Percentiles rank a stretch among this genome's conserved stretches.
Conservation (phyloP, 176 grass and related monocot species). For the Elymus sibiricus region DNA sequence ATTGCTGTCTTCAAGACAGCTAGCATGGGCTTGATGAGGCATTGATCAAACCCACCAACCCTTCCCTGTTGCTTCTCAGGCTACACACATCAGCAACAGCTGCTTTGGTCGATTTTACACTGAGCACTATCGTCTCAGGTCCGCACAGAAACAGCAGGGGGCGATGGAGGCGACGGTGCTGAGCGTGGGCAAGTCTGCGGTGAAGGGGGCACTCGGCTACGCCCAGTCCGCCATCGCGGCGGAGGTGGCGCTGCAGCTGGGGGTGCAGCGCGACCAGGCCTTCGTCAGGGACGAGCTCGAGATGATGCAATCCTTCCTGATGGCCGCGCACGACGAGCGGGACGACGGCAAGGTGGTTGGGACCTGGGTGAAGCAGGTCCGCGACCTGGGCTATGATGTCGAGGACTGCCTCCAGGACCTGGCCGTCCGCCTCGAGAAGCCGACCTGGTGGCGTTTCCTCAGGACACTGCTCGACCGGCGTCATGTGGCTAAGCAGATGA, state of each 20-base stretch:
- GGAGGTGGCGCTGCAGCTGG: background rate
- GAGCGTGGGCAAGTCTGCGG: background rate
- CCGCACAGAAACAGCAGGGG: background rate
- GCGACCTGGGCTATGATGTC: background rate
- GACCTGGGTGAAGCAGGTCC: conserved; percentile 1
- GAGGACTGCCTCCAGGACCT: background rate
- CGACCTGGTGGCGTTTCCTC: background rate
- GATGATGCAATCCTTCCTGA: background rate
- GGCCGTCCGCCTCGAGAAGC: background rate
- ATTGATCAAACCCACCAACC: background rate
- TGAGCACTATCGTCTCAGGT: background rate
- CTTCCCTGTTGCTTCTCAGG: background rate
- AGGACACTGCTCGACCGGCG: background rate
- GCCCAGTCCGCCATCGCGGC: background rate
- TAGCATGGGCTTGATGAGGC: background rate
- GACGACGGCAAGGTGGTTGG: background rate
- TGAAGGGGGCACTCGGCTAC: background rate
- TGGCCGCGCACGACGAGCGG: background rate
- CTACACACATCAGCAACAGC: background rate
- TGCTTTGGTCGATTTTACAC: background rate
- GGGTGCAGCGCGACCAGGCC: background rate
- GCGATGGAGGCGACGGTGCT: background rate
- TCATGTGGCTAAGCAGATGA: background rate
- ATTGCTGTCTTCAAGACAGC: background rate
- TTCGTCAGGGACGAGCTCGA: background rate